Conservation (phyloP, 306 rosid species). For the Benincasa hispida region DNA sequence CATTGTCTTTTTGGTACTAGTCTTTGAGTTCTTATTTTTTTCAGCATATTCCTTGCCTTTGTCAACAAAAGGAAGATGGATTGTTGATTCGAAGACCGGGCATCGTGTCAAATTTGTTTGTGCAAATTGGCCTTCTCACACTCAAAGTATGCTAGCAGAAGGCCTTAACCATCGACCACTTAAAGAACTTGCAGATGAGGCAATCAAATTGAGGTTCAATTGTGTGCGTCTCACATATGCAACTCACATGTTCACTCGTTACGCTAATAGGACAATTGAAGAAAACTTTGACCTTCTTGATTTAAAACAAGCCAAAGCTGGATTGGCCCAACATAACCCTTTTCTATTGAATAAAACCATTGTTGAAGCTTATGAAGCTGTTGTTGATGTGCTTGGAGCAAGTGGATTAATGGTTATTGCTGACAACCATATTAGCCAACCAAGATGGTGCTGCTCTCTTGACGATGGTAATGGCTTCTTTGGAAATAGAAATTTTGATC, state of each 20-base stretch:
- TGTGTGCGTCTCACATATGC: not conserved
- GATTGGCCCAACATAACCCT: slow-evolving; percentile 16
- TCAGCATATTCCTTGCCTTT: slow-evolving; percentile 11
- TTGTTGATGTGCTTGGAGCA: slow-evolving; percentile 20
- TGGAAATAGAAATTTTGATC: slow-evolving; percentile 29
- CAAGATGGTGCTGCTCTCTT: slow-evolving; percentile 35
- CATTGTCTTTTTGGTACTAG: not conserved
- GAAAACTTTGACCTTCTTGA: not conserved
- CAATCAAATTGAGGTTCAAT: not conserved
- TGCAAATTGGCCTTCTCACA: not conserved
- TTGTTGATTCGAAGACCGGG: slow-evolving; percentile 19
- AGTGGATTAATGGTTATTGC: slow-evolving; percentile 25
- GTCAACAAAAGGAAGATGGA: slow-evolving; percentile 28
- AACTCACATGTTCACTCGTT: not conserved
- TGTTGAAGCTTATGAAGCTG: slow-evolving; percentile 18
- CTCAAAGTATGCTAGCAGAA: not conserved
- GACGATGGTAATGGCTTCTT: slow-evolving; percentile 31
- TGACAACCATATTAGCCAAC: slow-evolving; percentile 45
- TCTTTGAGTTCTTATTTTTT: not conserved
- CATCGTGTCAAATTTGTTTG: slow-evolving; percentile 25
- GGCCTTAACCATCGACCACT: not conserved
- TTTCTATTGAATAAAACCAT: slow-evolving; percentile 20
- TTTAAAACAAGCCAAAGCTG: not conserved
- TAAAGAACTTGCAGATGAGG: not conserved
- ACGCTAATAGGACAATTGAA: not conserved